Conservation (phyloP, 192 early-diverging fungal genomes). For the Jimgerdemannia flammicorona region DNA sequence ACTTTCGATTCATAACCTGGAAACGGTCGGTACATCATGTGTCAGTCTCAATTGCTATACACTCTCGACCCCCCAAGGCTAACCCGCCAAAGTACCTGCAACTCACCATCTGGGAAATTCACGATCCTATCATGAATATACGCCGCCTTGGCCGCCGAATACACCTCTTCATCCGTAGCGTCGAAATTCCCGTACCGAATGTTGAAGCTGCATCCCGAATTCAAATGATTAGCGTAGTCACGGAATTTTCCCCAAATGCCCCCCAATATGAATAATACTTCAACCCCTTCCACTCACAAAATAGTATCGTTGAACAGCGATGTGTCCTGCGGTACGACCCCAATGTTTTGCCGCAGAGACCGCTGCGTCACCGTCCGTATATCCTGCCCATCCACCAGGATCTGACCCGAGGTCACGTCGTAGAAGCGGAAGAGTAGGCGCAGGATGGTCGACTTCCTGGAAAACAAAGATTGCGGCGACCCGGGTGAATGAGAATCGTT, state of each 20-base stretch:
- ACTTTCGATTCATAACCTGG: conserved; percentile 54
- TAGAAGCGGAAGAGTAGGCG: conserved; percentile 90
- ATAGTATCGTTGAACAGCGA: conserved; percentile 96
- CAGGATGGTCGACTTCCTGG: conserved; percentile 69
- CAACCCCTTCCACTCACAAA: conserved; percentile 38
- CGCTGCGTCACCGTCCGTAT: conserved; percentile 59
- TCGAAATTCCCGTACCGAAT: conserved; percentile 79
- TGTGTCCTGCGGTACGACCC: conserved; percentile 94
- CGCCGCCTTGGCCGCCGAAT: conserved; percentile 65
- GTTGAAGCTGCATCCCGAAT: conserved; percentile 42
- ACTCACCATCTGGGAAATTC: conserved; percentile 67
- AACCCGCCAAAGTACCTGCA: neutral
- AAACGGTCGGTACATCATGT: too few relatives aligned
- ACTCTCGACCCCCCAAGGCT: too few relatives aligned
- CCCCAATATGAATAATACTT: too few relatives aligned
- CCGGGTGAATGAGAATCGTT: too few relatives aligned
- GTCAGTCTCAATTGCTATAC: neutral
- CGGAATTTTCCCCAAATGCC: too few relatives aligned
- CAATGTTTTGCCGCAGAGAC: conserved; percentile 78
- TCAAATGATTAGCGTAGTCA: too few relatives aligned
- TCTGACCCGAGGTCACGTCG: conserved; percentile 75
- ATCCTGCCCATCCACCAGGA: conserved; percentile 86
- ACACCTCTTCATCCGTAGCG: conserved; percentile 67
- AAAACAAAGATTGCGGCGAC: neutral
- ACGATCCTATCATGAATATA: conserved; percentile 79